Base-by-base conservation (phyloP, 225 moss, liverwort and hornwort species). In the Lunularia cruciata region DNA sequence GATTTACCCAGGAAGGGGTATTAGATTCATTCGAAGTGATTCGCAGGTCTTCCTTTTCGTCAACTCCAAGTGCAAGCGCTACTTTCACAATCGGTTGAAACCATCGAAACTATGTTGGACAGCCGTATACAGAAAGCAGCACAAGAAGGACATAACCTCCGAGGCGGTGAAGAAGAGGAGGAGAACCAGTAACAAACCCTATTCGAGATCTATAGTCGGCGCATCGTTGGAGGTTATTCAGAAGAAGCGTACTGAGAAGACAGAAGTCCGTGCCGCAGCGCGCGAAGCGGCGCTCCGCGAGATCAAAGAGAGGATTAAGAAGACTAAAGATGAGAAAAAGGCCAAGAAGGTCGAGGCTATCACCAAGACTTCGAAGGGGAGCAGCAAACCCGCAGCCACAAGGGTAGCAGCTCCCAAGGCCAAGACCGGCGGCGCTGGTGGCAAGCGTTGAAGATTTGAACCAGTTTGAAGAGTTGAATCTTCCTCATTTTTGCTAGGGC, bases 191-290 rank as follows among this genome's bases (percentile, higher is more conserved):
- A 79, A 49, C 74, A 79, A 79, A 52, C 79, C 74, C 1, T 79
- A 79, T 15, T 75, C 79, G 40, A 70, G 74, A 53, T 79, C 79
- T 40, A 79, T 79, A 16, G 79, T 79, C 28, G 79, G 79, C 30
- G 79, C 79, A 14, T 79, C 79, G 67, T 57, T 79, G 39, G 79
- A 79, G 57, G 74, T 79, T n/a, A 74, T 79, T 57, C 79, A 79
- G 65, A 79, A 79, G 75, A 79, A 79, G 75, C 55, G 79, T 51
- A 56, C 79, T 1, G 79, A 79, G 64, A 79, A 79, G 65, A 74
- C 75, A 6, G 79, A 79, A 57, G 79, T 79, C 0, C 79, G 79
- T 49, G 79, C 75, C 9, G 79, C 79, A 13, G 79, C 79, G 26
- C 74, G 79, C 12, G 79, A 79, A 61, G 75, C 79, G 52, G 79